Percentiles rank a stretch among this genome's conserved stretches.
These are phyloP conservation scores for Graphilbum fragrans DNA, from an alignment of 2,329 filamentous ascomycete genomes.

Conservation along the genomic window DNA sequence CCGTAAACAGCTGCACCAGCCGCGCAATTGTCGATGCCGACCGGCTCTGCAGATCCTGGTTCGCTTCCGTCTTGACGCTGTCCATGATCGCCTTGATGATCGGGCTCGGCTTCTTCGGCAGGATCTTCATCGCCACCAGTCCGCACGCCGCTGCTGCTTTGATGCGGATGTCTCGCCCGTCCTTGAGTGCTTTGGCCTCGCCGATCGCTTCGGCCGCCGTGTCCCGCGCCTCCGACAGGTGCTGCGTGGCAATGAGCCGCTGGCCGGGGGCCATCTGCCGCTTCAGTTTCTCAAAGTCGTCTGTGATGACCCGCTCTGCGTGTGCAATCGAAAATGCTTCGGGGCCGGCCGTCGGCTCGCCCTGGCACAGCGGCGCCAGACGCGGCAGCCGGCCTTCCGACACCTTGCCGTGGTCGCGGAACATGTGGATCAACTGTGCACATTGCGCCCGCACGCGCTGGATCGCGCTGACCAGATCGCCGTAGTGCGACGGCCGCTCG, in stretches of 20 bases:
- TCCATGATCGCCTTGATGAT: slow-evolving; percentile 98
- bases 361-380: slow-evolving; percentile 85
- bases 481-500: slow-evolving; percentile 71
- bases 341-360: slow-evolving; percentile 81
- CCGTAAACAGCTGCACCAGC: slow-evolving; percentile 77
- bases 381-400: slow-evolving; percentile 61
- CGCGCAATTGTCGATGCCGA: slow-evolving; percentile 76
- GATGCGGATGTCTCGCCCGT: slow-evolving; percentile 73
- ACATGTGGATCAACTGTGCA: slow-evolving; percentile 77
- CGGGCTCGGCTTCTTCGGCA: slow-evolving; percentile 86
- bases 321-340: slow-evolving; percentile 82
- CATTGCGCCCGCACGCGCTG: slow-evolving; percentile 87
- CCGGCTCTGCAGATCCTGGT: slow-evolving; percentile 72
- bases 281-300: slow-evolving; percentile 81
- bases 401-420: slow-evolving; percentile 82
- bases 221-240: slow-evolving; percentile 64
- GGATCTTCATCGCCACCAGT: slow-evolving; percentile 70
- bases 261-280: slow-evolving; percentile 83
- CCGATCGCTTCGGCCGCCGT: slow-evolving; percentile 61
- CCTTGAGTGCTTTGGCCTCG: slow-evolving; percentile 69
- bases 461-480: slow-evolving; percentile 80
- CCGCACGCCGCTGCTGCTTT: slow-evolving; percentile 78
- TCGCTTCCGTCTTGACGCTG: slow-evolving; percentile 91
- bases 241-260: slow-evolving; percentile 68
- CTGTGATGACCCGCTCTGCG: slow-evolving; percentile 74